phyloP scores from a whole-genome alignment of 106 monocot genomes.

The Posidonia australis region DNA sequence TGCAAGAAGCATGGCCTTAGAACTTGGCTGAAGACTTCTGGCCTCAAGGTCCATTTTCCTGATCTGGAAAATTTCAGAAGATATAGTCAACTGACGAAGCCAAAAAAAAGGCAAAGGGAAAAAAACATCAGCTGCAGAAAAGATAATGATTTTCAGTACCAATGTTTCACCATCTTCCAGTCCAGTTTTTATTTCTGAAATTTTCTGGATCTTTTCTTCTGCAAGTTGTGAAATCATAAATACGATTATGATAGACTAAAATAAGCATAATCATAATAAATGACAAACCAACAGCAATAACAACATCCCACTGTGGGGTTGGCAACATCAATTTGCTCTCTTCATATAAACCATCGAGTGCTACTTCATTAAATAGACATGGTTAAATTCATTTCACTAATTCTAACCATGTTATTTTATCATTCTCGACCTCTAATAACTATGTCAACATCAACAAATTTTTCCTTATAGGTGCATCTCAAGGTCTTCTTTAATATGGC shows the following conservation, averaged over 20 bases:
- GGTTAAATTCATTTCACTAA: too few relatives aligned
- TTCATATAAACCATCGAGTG: too few relatives aligned
- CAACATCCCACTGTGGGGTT: too few relatives aligned
- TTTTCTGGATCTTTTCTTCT: conserved; percentile 21
- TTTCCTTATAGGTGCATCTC: too few relatives aligned
- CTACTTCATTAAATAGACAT: too few relatives aligned
- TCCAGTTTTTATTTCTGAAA: conserved; percentile 17
- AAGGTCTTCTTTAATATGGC: too few relatives aligned
- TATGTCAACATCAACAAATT: too few relatives aligned
- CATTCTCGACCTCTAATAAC: too few relatives aligned
- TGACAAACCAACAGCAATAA: not conserved
- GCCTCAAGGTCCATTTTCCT: conserved; percentile 90
- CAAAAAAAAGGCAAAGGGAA: not conserved
- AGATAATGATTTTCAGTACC: conserved; percentile 8
- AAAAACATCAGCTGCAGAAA: not conserved
- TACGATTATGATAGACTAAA: not conserved
- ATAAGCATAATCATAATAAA: not conserved
- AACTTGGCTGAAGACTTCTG: conserved; percentile 57
- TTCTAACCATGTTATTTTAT: too few relatives aligned
- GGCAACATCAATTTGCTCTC: too few relatives aligned
- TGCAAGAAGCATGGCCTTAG: conserved; percentile 52
- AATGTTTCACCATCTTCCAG: conserved; percentile 14
- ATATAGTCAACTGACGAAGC: not conserved
- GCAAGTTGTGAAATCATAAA: not conserved
- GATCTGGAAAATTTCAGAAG: conserved; percentile 29